These are phyloP conservation scores for Fusarium luffae DNA, from an alignment of 2,329 filamentous ascomycete species.

Conservation along the genomic window DNA sequence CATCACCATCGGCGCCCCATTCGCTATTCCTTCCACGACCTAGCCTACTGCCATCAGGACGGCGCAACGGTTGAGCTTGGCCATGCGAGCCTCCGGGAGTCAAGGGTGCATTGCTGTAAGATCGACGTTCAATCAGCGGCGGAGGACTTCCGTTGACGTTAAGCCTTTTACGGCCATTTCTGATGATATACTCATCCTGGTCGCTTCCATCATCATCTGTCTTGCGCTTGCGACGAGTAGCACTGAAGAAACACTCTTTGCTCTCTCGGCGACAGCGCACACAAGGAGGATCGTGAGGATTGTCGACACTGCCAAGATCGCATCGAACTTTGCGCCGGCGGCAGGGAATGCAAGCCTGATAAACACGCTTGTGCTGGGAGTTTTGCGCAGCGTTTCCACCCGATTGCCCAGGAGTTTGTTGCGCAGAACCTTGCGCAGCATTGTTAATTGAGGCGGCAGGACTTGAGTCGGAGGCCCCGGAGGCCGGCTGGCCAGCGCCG, in stretches of 20 bases:
- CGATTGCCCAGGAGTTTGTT: conserved; percentile 32
- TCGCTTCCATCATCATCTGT: conserved; percentile 66
- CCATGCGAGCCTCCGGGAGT: conserved; percentile 76
- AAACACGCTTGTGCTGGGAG: conserved; percentile 68
- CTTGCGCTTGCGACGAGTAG: conserved; percentile 92
- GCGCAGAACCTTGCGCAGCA: conserved; percentile 35
- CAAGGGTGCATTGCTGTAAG: conserved; percentile 65
- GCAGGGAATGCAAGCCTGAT: conserved; percentile 72
- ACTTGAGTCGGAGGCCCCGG: conserved; percentile 42
- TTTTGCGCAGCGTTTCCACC: conserved; percentile 26
- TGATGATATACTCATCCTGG: conserved; percentile 74
- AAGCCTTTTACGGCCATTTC: conserved; percentile 78
- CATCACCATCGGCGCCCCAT: conserved; percentile 61
- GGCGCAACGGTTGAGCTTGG: conserved; percentile 71
- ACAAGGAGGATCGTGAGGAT: conserved; percentile 92
- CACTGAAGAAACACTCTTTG: conserved; percentile 97
- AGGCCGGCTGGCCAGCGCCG: conserved; percentile 35
- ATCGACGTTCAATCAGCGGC: conserved; percentile 56
- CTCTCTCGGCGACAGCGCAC: conserved; percentile 92
- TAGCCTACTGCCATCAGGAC: conserved; percentile 62
- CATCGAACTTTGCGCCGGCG: conserved; percentile 71
- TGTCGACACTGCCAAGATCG: conserved; percentile 82
- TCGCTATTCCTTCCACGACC: conserved; percentile 47
- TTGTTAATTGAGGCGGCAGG: conserved; percentile 41
- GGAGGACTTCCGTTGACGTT: conserved; percentile 60